Evolutionary conservation across 108 stramenopile genomes (phyloP).

Genomic region (Skeletonema costatum): DNA sequence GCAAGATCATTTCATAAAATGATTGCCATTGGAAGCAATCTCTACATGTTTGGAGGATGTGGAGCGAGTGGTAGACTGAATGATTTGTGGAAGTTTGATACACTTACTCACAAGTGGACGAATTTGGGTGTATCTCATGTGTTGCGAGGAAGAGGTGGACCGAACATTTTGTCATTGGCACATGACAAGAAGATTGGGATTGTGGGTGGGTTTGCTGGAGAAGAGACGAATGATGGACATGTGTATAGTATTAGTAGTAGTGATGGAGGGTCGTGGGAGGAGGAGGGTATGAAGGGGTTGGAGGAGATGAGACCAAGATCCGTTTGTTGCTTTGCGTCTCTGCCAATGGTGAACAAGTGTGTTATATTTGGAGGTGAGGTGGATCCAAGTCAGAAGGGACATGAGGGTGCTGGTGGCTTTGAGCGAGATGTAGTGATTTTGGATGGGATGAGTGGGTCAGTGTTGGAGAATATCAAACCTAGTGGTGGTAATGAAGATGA

Average conservation of each 20-base stretch:
- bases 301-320: slow-evolving; percentile 46
- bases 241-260: slow-evolving; percentile 28
- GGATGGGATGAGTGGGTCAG: slow-evolving; percentile 34
- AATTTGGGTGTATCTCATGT: slow-evolving; percentile 15
- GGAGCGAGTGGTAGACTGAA: slow-evolving; percentile 49
- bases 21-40: slow-evolving; percentile 39
- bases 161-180: slow-evolving; percentile 52
- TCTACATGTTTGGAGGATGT: slow-evolving; percentile 79
- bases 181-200: slow-evolving; percentile 34
- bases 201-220: slow-evolving; percentile 66
- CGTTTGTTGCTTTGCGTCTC: slow-evolving; percentile 56
- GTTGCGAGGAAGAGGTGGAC: slow-evolving; percentile 61
- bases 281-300: slow-evolving; percentile 28
- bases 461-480: slow-evolving; percentile 8
- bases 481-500: not conserved
- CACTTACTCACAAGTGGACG: slow-evolving; percentile 41
- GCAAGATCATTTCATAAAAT: slow-evolving; percentile 72
- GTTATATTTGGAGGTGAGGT: slow-evolving; percentile 80
- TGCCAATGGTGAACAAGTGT: slow-evolving; percentile 37
- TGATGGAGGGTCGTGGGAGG: slow-evolving; percentile 24
- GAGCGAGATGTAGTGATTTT: slow-evolving; percentile 59
- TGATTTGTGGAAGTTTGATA: slow-evolving; percentile 67
- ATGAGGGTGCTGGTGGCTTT: slow-evolving; percentile 76
- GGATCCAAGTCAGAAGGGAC: slow-evolving; percentile 64
- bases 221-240: slow-evolving; percentile 75